These are phyloP conservation scores for Bryum argenteum DNA, from an alignment of 225 moss, liverwort and hornwort species.

Conservation along the genomic window DNA sequence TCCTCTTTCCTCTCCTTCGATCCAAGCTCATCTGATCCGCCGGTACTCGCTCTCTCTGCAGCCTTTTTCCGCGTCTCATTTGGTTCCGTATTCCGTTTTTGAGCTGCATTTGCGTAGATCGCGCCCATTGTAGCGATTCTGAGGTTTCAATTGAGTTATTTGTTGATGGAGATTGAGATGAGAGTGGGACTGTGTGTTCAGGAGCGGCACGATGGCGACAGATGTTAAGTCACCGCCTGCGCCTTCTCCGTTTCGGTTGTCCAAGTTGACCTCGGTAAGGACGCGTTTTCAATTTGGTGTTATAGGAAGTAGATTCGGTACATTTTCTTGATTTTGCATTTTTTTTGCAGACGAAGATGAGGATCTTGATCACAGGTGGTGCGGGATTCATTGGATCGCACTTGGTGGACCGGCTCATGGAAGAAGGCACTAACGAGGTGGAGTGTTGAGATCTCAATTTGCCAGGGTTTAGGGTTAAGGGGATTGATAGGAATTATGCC, in stretches of 20 bases:
- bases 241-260: conserved; percentile 74
- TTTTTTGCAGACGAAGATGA: conserved; percentile 73
- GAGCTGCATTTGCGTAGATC: too few species aligned
- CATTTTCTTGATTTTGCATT: conserved; percentile 13
- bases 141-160: background rate
- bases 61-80: too few species aligned
- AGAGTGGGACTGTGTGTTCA: background rate
- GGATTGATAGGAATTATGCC: background rate
- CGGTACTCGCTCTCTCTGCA: too few species aligned
- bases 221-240: conserved; percentile 60
- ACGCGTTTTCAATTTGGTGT: background rate
- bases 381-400: conserved; percentile 99
- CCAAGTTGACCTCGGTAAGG: conserved; percentile 75
- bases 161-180: background rate
- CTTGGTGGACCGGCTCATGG: conserved; percentile 92
- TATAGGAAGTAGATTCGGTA: background rate
- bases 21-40: too few species aligned
- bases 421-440: conserved; percentile 88
- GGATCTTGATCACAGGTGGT: conserved; percentile 88
- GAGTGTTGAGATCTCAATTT: background rate
- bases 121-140: background rate
- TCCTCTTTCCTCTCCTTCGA: too few species aligned
- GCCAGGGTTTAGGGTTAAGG: conserved; percentile 19
- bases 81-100: too few species aligned
- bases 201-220: conserved; percentile 37